Conservation (phyloP, 768 basidiomycete genomes). For the Auricularia sp. region DNA sequence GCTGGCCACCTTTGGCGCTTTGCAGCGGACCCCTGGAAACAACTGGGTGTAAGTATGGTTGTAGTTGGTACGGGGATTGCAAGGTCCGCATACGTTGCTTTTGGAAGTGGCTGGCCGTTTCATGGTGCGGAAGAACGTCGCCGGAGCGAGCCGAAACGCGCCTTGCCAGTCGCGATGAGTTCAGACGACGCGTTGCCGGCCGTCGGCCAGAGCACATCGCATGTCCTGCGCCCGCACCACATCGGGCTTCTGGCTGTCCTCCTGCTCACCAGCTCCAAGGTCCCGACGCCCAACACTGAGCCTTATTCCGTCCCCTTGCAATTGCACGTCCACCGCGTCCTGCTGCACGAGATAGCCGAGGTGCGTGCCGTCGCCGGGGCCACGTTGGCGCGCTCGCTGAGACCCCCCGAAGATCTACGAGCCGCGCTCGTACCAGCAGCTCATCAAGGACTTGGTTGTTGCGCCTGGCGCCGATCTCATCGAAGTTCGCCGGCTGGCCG, state of each 20-base stretch:
- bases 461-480: conserved; percentile 37
- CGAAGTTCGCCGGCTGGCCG: conserved; percentile 35
- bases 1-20: background rate
- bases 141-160: background rate
- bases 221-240: conserved; percentile 70
- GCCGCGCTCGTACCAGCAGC: conserved; percentile 45
- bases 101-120: conserved; percentile 23
- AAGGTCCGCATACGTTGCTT: conserved; percentile 14
- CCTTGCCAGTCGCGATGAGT: background rate
- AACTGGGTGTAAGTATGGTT: background rate
- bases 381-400: background rate
- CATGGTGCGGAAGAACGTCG: background rate
- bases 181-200: background rate
- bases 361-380: conserved; percentile 21
- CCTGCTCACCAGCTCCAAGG: conserved; percentile 36
- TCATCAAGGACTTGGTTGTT: conserved; percentile 33
- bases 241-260: conserved; percentile 57
- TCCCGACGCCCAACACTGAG: conserved; percentile 19
- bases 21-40: background rate
- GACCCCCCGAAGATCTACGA: conserved; percentile 41
- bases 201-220: conserved; percentile 16
- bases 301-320: conserved; percentile 45
- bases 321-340: conserved; percentile 53
- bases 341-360: conserved; percentile 66
- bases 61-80: conserved; percentile 4